Percentiles rank a stretch among this genome's conserved stretches.
These are phyloP conservation scores for Coniophora puteana DNA, from an alignment of 1,284 basidiomycete species.

Conservation along the genomic window DNA sequence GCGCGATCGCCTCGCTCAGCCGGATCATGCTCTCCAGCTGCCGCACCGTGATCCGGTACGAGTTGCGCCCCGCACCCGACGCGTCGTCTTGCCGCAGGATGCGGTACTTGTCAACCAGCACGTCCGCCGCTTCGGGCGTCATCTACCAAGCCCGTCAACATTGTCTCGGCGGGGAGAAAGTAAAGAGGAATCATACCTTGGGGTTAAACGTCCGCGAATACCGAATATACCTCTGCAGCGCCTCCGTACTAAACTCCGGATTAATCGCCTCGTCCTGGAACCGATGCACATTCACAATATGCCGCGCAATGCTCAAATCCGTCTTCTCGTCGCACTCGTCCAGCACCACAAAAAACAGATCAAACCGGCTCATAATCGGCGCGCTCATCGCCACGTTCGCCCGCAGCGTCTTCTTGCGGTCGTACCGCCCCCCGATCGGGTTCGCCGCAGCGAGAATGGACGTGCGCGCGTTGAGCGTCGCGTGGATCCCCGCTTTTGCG, in stretches of 20 bases:
- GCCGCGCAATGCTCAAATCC: slow-evolving; percentile 92
- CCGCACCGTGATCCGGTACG: slow-evolving; percentile 94
- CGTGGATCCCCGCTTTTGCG: slow-evolving; percentile 98
- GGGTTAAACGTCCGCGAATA: slow-evolving; percentile 97
- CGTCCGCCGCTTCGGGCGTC: slow-evolving; percentile 87
- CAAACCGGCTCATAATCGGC: slow-evolving; percentile 99
- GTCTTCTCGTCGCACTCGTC: slow-evolving; percentile 96
- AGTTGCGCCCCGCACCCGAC: slow-evolving; percentile 83
- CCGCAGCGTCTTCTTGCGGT: slow-evolving; percentile 89
- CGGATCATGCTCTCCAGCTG: slow-evolving; percentile 98
- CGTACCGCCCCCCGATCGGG: slow-evolving; percentile 94
- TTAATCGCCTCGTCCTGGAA: slow-evolving; percentile 93
- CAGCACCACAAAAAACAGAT: slow-evolving; percentile 97
- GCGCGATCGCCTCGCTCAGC: slow-evolving; percentile 93
- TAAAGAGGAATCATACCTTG: slow-evolving; percentile 54
- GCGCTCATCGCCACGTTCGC: slow-evolving; percentile 99
- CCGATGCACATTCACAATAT: slow-evolving; percentile 97
- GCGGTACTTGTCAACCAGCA: slow-evolving; percentile 96
- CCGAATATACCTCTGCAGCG: slow-evolving; percentile 93
- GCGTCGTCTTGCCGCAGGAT: slow-evolving; percentile 91
- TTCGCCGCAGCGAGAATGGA: slow-evolving; percentile 98
- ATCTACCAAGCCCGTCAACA: slow-evolving; percentile 47
- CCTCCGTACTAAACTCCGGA: slow-evolving; percentile 97
- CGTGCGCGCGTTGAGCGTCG: slow-evolving; percentile 96
- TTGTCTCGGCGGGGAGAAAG: slow-evolving; percentile 1